These are phyloP conservation scores for Pseudogymnoascus destructans DNA, from an alignment of 2,329 filamentous ascomycete genomes.

Conservation along the genomic window DNA sequence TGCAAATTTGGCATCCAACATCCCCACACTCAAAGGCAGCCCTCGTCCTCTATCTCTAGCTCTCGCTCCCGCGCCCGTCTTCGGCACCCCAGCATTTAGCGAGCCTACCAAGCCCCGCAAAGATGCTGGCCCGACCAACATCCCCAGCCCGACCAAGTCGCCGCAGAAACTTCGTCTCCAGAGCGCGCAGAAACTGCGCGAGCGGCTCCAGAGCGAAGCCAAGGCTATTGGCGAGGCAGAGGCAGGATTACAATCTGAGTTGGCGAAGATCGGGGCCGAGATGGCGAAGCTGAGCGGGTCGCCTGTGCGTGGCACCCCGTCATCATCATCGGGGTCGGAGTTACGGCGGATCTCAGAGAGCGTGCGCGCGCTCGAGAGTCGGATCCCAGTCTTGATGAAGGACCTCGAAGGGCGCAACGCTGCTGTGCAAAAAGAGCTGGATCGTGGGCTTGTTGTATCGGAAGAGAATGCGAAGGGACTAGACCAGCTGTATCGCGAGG, in stretches of 20 bases:
- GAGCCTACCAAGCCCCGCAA: background rate
- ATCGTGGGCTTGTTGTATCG: slow-evolving; percentile 55
- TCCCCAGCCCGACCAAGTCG: slow-evolving; percentile 11
- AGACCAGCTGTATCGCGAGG: slow-evolving; percentile 79
- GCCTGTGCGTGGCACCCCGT: slow-evolving; percentile 19
- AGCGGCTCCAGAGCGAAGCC: slow-evolving; percentile 74
- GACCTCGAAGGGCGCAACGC: slow-evolving; percentile 49
- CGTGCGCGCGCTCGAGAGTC: slow-evolving; percentile 56
- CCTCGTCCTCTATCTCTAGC: slow-evolving; percentile 10
- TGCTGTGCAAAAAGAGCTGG: slow-evolving; percentile 56
- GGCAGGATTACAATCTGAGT: slow-evolving; percentile 56
- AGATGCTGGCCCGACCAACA: background rate
- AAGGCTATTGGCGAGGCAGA: slow-evolving; percentile 59
- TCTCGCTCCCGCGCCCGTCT: background rate
- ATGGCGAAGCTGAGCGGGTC: slow-evolving; percentile 42
- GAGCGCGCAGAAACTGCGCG: slow-evolving; percentile 62
- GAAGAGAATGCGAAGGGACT: slow-evolving; percentile 71
- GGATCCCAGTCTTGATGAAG: slow-evolving; percentile 45
- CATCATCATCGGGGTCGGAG: background rate
- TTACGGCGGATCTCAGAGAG: slow-evolving; percentile 35
- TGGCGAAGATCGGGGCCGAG: slow-evolving; percentile 70
- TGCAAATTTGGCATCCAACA: slow-evolving; percentile 23
- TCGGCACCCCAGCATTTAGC: background rate
- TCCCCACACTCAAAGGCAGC: slow-evolving; percentile 21
- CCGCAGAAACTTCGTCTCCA: slow-evolving; percentile 48